phyloP scores from a whole-genome alignment of 306 rosid genomes.

The Geum urbanum region DNA sequence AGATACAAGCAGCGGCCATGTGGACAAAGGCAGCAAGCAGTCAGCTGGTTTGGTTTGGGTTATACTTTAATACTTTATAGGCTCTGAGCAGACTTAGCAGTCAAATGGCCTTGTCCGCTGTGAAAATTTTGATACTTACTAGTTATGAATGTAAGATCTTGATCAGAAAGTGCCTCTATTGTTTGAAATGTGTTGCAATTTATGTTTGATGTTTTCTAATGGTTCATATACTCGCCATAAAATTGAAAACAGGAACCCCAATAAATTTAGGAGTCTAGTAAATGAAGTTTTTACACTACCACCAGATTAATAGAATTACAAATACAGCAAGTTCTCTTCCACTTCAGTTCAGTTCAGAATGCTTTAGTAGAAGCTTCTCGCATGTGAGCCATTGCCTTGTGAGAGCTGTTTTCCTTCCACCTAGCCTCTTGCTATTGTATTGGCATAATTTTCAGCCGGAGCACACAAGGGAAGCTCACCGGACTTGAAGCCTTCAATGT shows the following conservation, averaged over 20 bases:
- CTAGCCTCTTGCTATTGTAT: conserved; percentile 55
- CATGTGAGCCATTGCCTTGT: conserved; percentile 58
- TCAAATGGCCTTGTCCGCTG: not conserved
- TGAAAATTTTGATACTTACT: not conserved
- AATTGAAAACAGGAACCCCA: not conserved
- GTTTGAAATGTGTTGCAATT: not conserved
- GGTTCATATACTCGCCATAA: not conserved
- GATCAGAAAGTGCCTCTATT: not conserved
- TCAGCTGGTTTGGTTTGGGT: not conserved
- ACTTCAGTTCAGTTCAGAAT: conserved; percentile 30
- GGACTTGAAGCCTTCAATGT: conserved; percentile 47
- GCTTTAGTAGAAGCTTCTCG: conserved; percentile 47
- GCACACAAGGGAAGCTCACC: conserved; percentile 51
- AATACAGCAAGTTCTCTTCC: too few species aligned
- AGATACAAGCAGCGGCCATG: not conserved
- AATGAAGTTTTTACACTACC: not conserved
- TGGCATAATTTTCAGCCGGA: conserved; percentile 54
- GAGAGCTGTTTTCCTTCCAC: conserved; percentile 71
- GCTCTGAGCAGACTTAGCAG: not conserved
- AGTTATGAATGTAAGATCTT: not conserved
- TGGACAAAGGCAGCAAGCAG: not conserved
- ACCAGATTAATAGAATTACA: conserved; percentile 8
- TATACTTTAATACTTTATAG: not conserved
- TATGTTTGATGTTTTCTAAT: not conserved
- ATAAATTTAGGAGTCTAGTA: too few species aligned